Conservation (phyloP, 169 alveolate species). For the Eimeria maxima region DNA sequence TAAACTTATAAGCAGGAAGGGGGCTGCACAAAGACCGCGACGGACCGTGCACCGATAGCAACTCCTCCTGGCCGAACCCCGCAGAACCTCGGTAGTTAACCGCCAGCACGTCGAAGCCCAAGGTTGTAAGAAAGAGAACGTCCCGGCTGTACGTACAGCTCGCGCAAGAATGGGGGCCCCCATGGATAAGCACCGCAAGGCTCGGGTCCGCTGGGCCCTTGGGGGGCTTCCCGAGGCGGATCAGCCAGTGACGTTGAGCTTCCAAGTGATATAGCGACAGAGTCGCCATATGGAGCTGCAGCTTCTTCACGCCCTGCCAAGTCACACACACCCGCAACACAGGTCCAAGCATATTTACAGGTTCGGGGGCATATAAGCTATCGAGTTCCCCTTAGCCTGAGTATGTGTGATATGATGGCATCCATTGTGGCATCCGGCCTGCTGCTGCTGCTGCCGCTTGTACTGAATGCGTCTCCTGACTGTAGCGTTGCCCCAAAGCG, state of each 20-base stretch:
- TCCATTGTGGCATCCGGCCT: neutral
- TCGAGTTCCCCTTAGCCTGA: neutral
- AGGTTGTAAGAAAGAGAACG: neutral
- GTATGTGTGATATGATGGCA: neutral
- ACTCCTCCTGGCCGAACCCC: constrained; percentile 82
- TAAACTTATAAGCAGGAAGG: neutral
- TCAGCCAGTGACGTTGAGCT: constrained; percentile 56
- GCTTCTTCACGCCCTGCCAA: constrained; percentile 19
- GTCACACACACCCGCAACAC: neutral
- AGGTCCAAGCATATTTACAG: neutral
- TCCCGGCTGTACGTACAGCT: constrained; percentile 50
- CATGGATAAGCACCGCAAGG: constrained; percentile 79
- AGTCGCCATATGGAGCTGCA: constrained; percentile 58
- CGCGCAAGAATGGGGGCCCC: constrained; percentile 81
- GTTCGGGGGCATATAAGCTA: neutral
- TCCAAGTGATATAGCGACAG: constrained; percentile 53
- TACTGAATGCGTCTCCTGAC: neutral
- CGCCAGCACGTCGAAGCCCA: constrained; percentile 75
- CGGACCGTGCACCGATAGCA: constrained; percentile 68
- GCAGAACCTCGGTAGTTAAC: constrained; percentile 82
- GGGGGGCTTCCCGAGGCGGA: constrained; percentile 44
- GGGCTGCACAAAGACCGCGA: constrained; percentile 2
- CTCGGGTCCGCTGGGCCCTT: constrained; percentile 25
- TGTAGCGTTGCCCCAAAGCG: neutral
- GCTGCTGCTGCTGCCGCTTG: neutral